Base-by-base conservation (phyloP, 192 early-diverging fungal species). In the Mortierella antarctica region DNA sequence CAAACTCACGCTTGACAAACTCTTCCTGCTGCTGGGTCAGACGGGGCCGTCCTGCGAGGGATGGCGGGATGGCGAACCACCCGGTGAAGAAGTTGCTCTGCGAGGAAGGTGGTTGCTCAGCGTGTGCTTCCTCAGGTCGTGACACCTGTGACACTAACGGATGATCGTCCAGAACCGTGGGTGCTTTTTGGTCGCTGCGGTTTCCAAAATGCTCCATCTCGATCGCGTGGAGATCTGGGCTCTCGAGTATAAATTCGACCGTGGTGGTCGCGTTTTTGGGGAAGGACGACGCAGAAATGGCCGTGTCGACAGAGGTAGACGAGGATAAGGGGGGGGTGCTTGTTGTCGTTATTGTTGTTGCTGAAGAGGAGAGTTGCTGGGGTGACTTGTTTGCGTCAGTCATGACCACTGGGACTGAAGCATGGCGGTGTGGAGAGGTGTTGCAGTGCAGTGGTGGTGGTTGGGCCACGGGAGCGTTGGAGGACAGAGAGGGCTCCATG, bases 11-110 rank as follows among this genome's bases (percentile, higher is more conserved):
- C 5, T 49, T 45, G 7, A 50, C 7, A 13, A 52, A 65, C 40
- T 74, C 57, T 47, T 65, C 72, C 6, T 48, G 44, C 0, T 58
- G 64, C 18, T 56, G 47, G 0, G 65, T 46, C 41, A 74, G 31
- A 6, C 17, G n/a, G 0, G 72, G 72, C 1, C 72, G 39, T 21
- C 72, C 72, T 4, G 72, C 72, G 44, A 74, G 20, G 0, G 72
- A 74, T 6, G 72, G 72, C 47, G 72, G 72, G 64, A 74, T 54
- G 1, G 63, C 20, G n/a, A 74, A 53, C 44, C 65, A 74, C 6
- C 65, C 65, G 10, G 55, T n/a, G 44, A 74, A 74, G 51, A 74
- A 67, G 31, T 39, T 63, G 18, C 46, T 20, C 18, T 12, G 31
- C 31, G 31, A 31, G 31, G 31, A 31, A 31, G 31, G 4, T 3